phyloP scores from a whole-genome alignment of 306 rosid genomes.

The Vicia faba region DNA sequence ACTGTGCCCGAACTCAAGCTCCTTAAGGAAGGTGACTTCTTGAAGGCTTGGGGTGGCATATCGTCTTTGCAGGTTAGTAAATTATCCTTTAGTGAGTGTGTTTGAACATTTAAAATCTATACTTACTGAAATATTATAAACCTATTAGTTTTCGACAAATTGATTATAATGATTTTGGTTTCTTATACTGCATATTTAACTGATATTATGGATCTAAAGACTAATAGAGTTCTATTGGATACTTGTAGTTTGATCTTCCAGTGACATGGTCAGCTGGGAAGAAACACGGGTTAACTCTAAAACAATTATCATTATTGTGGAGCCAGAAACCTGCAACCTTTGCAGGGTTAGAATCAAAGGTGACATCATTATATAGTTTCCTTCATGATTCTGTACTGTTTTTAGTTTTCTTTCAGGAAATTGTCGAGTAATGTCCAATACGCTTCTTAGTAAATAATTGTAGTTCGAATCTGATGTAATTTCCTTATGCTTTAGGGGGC shows the following conservation, averaged over 20 bases:
- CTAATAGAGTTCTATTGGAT: slow-evolving; percentile 35
- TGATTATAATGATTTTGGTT: not conserved
- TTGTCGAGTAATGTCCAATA: too few relatives aligned
- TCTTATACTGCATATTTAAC: not conserved
- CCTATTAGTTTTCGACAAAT: not conserved
- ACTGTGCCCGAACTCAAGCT: slow-evolving; percentile 86
- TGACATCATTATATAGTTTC: slow-evolving; percentile 33
- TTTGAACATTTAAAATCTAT: not conserved
- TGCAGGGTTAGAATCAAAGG: slow-evolving; percentile 80
- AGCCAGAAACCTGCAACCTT: slow-evolving; percentile 84
- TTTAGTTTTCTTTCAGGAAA: not conserved
- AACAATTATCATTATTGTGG: slow-evolving; percentile 86
- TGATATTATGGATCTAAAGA: slow-evolving; percentile 20
- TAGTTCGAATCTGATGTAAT: too few relatives aligned
- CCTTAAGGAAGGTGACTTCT: slow-evolving; percentile 74
- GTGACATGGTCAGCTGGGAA: slow-evolving; percentile 80
- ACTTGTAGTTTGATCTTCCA: slow-evolving; percentile 78
- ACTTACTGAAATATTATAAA: not conserved
- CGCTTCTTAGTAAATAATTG: too few relatives aligned
- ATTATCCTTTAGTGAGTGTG: slow-evolving; percentile 21
- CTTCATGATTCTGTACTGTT: not conserved
- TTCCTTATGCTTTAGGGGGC: slow-evolving; percentile 56
- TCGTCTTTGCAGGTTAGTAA: slow-evolving; percentile 80
- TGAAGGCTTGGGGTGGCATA: slow-evolving; percentile 97
- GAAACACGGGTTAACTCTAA: slow-evolving; percentile 76